These are phyloP conservation scores for Aphanomyces euteiches DNA, from an alignment of 352 stramenopile species.

Conservation along the genomic window DNA sequence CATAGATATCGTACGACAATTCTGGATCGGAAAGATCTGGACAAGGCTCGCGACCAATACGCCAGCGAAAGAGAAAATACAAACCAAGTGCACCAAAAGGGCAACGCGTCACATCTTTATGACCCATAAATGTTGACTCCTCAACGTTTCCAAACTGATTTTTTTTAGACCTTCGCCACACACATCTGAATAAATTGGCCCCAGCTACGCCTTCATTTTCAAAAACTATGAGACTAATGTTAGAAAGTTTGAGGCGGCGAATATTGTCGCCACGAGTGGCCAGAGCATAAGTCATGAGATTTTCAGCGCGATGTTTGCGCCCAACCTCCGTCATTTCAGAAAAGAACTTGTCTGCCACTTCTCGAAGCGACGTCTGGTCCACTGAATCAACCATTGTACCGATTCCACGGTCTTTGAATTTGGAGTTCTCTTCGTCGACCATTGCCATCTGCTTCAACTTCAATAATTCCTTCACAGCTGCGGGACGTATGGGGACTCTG, in stretches of 20 bases:
- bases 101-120: neutral
- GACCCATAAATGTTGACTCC: constrained; percentile 1
- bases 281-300: too few species aligned
- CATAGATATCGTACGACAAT: neutral
- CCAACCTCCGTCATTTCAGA: too few species aligned
- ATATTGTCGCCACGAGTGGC: too few species aligned
- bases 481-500: too few species aligned
- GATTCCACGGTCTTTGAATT: too few species aligned
- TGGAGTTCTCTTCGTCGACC: too few species aligned
- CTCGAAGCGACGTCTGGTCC: too few species aligned
- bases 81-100: constrained; percentile 1
- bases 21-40: neutral
- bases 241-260: neutral
- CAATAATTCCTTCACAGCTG: too few species aligned
- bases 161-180: neutral
- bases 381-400: too few species aligned
- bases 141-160: neutral
- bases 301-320: too few species aligned
- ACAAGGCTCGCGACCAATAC: neutral
- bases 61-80: neutral
- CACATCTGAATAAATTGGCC: neutral
- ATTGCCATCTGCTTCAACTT: too few species aligned
- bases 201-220: neutral
- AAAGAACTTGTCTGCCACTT: too few species aligned
- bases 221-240: neutral